A percentile compares a stretch with the other conserved stretches of the same genome.
Conservation (phyloP, 495 filamentous ascomycete genomes). For the Talaromyces adpressus region DNA sequence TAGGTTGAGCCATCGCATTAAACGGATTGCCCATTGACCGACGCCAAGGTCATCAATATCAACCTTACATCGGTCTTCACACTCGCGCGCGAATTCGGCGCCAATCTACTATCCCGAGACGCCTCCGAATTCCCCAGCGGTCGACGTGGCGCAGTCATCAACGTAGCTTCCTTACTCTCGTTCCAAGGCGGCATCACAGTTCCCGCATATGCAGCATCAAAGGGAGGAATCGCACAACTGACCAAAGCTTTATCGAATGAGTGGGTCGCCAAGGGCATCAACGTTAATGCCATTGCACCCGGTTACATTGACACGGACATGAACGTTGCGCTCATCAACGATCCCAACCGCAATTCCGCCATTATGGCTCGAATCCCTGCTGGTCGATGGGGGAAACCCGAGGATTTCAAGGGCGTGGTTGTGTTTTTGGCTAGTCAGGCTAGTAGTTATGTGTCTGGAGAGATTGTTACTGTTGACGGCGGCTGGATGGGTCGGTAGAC, state of each 20-base stretch:
- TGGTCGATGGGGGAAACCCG: slow-evolving; percentile 76
- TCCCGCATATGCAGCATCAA: slow-evolving; percentile 83
- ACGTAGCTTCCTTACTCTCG: slow-evolving; percentile 73
- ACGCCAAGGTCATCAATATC: slow-evolving; percentile 63
- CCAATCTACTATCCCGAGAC: slow-evolving; percentile 65
- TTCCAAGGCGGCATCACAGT: slow-evolving; percentile 92
- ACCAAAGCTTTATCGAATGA: slow-evolving; percentile 87
- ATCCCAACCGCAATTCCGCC: slow-evolving; percentile 57
- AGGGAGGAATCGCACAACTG: slow-evolving; percentile 78
- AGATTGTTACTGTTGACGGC: slow-evolving; percentile 77
- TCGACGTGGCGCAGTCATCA: slow-evolving; percentile 72
- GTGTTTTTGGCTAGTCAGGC: slow-evolving; percentile 73
- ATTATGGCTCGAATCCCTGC: slow-evolving; percentile 82
- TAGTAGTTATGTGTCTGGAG: slow-evolving; percentile 75
- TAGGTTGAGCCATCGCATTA: slow-evolving; percentile 16
- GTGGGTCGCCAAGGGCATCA: slow-evolving; percentile 73
- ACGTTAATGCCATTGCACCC: slow-evolving; percentile 74
- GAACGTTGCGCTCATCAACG: slow-evolving; percentile 76
- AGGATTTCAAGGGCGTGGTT: slow-evolving; percentile 82
- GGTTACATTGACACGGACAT: slow-evolving; percentile 88
- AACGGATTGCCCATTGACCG: not conserved
- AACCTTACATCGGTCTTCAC: slow-evolving; percentile 81
- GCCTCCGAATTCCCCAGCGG: slow-evolving; percentile 43
- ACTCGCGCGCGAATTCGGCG: slow-evolving; percentile 74
- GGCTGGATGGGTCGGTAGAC: slow-evolving; percentile 85